Evolutionary conservation across 257 asterid species (phyloP).

Genomic region (Petunia secreta): DNA sequence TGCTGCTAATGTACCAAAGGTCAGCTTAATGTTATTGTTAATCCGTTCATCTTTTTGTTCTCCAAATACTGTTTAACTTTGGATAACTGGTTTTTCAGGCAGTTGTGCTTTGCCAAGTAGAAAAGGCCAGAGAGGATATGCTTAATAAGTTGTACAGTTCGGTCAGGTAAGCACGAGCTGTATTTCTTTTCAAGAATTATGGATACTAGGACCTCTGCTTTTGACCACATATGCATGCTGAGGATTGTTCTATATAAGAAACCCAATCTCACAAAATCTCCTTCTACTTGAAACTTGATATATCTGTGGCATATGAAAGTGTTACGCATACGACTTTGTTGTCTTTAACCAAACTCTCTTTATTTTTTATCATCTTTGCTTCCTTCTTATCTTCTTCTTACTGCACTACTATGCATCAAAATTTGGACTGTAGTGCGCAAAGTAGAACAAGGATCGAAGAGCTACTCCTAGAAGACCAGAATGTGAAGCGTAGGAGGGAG

Average conservation of each 20-base stretch:
- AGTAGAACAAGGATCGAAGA: constrained; percentile 39
- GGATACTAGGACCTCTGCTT: constrained; percentile 2
- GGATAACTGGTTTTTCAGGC: constrained; percentile 58
- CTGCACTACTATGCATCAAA: background rate
- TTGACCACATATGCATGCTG: constrained; percentile 4
- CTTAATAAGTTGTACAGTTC: constrained; percentile 91
- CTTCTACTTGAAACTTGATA: background rate
- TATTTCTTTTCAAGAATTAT: constrained; percentile 17
- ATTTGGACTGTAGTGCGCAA: constrained; percentile 31
- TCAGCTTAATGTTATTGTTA: constrained; percentile 29
- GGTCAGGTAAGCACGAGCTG: constrained; percentile 57
- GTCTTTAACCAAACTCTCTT: background rate
- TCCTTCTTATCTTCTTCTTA: background rate
- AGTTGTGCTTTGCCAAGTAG: constrained; percentile 94
- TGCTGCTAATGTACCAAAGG: constrained; percentile 96
- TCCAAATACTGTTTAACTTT: constrained; percentile 30
- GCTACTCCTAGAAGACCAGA: constrained; percentile 40
- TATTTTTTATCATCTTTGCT: constrained; percentile 15
- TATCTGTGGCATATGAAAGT: constrained; percentile 18
- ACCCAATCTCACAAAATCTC: background rate
- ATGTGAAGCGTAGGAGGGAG: constrained; percentile 40
- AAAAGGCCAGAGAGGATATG: constrained; percentile 96
- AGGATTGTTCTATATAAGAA: constrained; percentile 10
- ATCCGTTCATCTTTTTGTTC: constrained; percentile 21
- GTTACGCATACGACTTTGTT: background rate